These are phyloP conservation scores for Fusarium sp. DNA, from an alignment of 2,329 filamentous ascomycete genomes.

Conservation along the genomic window DNA sequence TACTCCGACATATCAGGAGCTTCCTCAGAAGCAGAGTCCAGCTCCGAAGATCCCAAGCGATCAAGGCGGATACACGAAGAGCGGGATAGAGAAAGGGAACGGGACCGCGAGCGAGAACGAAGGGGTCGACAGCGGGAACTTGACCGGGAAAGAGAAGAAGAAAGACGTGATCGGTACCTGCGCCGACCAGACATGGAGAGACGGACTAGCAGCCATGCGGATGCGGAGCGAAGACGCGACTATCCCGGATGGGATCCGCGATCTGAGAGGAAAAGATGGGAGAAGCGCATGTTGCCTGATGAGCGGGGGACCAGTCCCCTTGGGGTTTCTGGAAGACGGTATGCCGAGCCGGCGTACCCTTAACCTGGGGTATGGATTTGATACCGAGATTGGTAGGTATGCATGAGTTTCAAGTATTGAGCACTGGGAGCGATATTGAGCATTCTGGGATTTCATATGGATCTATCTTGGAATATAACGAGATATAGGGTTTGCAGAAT, in stretches of 20 bases:
- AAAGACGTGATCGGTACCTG: slow-evolving; percentile 48
- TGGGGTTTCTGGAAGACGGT: slow-evolving; percentile 48
- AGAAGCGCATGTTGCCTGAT: slow-evolving; percentile 45
- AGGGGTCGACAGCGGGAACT: slow-evolving; percentile 49
- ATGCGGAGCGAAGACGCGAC: slow-evolving; percentile 54
- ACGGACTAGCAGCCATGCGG: slow-evolving; percentile 60
- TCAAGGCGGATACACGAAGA: slow-evolving; percentile 38
- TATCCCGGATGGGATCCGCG: slow-evolving; percentile 46
- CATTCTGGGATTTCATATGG: neutral
- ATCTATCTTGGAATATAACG: neutral
- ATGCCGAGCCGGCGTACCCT: slow-evolving; percentile 48
- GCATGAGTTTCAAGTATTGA: neutral
- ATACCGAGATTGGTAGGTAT: neutral
- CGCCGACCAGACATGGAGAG: slow-evolving; percentile 52
- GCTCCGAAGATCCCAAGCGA: slow-evolving; percentile 44
- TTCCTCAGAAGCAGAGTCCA: slow-evolving; percentile 46
- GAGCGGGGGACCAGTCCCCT: slow-evolving; percentile 46
- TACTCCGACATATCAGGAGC: slow-evolving; percentile 53
- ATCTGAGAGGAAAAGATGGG: slow-evolving; percentile 48
- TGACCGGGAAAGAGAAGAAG: slow-evolving; percentile 50
- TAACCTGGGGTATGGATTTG: slow-evolving; percentile 19
- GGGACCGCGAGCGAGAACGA: slow-evolving; percentile 45
- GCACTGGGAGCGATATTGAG: slow-evolving; percentile 1
- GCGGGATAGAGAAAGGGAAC: slow-evolving; percentile 43
- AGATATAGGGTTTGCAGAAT: slow-evolving; percentile 11